Evolutionary conservation across 345 rosid genomes (phyloP), one percentile per base, ranked within the genome.

Genomic region (Nephelium lappaceum): DNA sequence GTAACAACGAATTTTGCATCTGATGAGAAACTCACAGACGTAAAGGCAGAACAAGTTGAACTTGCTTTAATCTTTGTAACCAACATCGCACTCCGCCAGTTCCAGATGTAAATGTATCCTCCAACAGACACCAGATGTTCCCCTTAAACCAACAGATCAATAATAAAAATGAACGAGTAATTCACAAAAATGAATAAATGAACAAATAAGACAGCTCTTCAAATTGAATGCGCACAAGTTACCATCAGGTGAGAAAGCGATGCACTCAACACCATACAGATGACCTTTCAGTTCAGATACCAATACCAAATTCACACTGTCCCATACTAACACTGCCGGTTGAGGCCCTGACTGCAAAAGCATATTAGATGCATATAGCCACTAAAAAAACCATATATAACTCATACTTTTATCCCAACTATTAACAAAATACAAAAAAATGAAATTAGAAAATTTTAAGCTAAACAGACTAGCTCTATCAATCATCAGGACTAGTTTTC

Each of bases 241-340:
- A 94, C 97, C 98, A 83, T 91, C 89, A 2, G 95, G 92, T 63
- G 97, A 89, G 86, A 94, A 92, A 78, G 93, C 91, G 69, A 92
- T 88, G 83, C 97, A 92, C 16, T 89, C 88, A 79, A 91, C 80
- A 82, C 98, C 93, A 63, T 88, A 91, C 5, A 92, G 83, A 74
- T 94, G 98, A 63, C 91, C 94, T 84, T 88, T 89, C 72, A 94
- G 85, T 81, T 94, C 98, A 51, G 93, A 90, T 42, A 91, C 72
- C 69, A 89, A 81, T 21, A 83, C 71, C 79, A 68, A 78, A 39
- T 84, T 89, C 43, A 81, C 71, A 19, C 78, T 78, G 69, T 92
- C 95, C 98, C 98, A 94, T 24, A 94, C 84, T 78, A 94, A 82
- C 72, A 92, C 97, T 62, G 97, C 87, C 72, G 98, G 91, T 84